Evolutionary conservation across 192 early-diverging fungal genomes (phyloP), one percentile per base, ranked within the genome.

Genomic region (Coemansia biformis): DNA sequence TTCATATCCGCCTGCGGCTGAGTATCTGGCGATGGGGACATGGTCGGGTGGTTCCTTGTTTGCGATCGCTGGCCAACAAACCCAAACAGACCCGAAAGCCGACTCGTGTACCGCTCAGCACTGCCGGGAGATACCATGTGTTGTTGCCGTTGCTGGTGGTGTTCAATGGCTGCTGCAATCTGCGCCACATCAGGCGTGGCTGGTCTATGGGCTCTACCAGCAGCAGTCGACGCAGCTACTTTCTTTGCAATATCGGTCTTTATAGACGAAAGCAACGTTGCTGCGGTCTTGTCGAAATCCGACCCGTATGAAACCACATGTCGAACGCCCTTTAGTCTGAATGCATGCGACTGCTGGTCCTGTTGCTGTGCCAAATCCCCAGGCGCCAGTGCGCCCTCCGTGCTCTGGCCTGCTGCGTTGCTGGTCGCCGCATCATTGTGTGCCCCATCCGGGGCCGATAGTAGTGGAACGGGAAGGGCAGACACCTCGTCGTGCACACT

Each of bases 281-380:
- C 71, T 1, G 71, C 71, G 8, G 63, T 66, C 48, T 63, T 62
- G 51, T 75, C 71, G 38, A 75, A 66, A 18, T 75, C 71, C 0
- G 59, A 51, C 8, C 64, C 63, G 18, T 59, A 63, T 14, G 71
- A 63, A 2, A 66, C 46, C 39, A 75, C 59, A n/a, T 66, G 71
- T 1, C 71, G 63, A 33, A 75, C 59, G 10, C 63, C 71, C 55
- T 62, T 75, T 31, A 75, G 51, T 30, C 50, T 62, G 54, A 75
- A 75, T 1, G 54, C 48, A 2, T 62, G 43, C 23, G 63, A 71
- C 17, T 34, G 31, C 17, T 35, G 33, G 8, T 42, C 35, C 22
- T n/a, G n/a, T n/a, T n/a, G n/a, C n/a, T n/a, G n/a, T n/a, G n/a
- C n/a, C n/a, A n/a, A n/a, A n/a, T n/a, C n/a, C n/a, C n/a, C n/a